Evolutionary conservation across 164 flowering plant species (phyloP).

Genomic region (Warburgia ugandensis): DNA sequence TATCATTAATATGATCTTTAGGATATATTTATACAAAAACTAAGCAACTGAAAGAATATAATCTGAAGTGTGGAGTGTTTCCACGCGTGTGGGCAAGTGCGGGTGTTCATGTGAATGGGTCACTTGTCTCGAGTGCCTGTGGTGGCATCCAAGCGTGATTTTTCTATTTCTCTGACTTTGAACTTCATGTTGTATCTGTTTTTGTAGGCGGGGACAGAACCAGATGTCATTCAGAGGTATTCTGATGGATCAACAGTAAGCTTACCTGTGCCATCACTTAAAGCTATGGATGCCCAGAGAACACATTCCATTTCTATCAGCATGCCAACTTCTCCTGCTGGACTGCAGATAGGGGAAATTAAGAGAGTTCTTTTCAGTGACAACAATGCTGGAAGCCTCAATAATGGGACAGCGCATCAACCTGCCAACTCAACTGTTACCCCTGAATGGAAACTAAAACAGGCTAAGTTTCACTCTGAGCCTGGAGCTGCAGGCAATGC

Average conservation of each 20-base stretch:
- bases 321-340: conserved; percentile 54
- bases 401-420: conserved; percentile 10
- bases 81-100: too few species aligned
- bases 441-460: conserved; percentile 9
- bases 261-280: conserved; percentile 4
- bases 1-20: neutral
- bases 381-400: conserved; percentile 11
- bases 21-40: neutral
- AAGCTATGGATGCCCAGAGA: neutral
- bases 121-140: too few species aligned
- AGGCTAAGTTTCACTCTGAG: conserved; percentile 46
- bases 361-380: conserved; percentile 26
- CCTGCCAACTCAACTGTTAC: conserved; percentile 1
- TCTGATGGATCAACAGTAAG: neutral
- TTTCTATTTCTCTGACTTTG: neutral
- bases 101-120: neutral
- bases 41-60: neutral
- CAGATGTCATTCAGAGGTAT: neutral
- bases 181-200: neutral
- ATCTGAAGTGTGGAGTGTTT: neutral
- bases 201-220: conserved; percentile 17
- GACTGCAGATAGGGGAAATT: neutral
- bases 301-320: conserved; percentile 34
- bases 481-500: conserved; percentile 36
- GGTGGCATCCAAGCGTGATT: too few species aligned